Evolutionary conservation across 306 rosid species (phyloP), one percentile per base, ranked within the genome.

Genomic region (Quercus cerris): DNA sequence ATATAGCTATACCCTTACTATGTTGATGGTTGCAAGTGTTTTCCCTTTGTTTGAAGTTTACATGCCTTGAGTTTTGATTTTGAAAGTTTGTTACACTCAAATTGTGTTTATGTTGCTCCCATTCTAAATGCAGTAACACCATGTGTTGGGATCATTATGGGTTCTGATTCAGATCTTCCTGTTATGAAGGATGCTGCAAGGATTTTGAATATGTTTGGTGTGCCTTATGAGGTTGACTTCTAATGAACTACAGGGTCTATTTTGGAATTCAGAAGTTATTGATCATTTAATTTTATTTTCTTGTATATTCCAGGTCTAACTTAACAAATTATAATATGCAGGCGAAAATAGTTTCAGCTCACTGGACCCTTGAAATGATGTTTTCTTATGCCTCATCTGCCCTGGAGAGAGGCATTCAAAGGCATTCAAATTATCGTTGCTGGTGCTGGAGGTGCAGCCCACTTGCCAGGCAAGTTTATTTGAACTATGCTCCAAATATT

Each of bases 111-210:
- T 68, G 15, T 46, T 82, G 74, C 75, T 54, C 75, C 71, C 75
- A 75, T 62, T 80, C 66, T 71, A 38, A 46, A 77, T 84, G 82
- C 81, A 92, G 97, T 88, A 62, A 73, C 83, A 74, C 94, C 92
- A 4, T 80, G 78, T n/a, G 97, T 93, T 81, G 99, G 95, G 79
- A 91, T 94, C 78, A 82, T 93, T 77, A 93, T 94, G 99, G 99
- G 97, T 77, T 94, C 99, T 68, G 97, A 91, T 89, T 93, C 99
- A 19, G 98, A 94, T 91, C 90, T 89, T 52, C 94, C 94, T 72
- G 91, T 94, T 69, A 93, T 94, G 99, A 94, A 90, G 84, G 91
- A 87, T 54, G 94, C 99, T 52, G 94, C 98, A 70, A 89, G 89
- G 81, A 83, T 94, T 81, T 85, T 94, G 86, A 78, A 83, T 44